Base-by-base conservation (phyloP, 805 yeast species). In the Tetrapisispora pingtungensis region DNA sequence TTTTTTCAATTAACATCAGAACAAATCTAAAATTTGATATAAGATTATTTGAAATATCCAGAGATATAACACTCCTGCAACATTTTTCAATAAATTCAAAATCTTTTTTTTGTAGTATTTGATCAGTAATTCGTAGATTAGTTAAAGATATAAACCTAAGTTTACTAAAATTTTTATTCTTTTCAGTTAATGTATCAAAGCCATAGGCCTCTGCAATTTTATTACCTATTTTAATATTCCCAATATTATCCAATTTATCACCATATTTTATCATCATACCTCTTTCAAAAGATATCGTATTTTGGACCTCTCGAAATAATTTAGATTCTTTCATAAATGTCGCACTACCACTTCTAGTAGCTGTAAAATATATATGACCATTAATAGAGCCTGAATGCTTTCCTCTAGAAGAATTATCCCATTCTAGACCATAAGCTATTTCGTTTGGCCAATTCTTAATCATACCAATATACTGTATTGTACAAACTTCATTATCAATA, bases 321-420 rank as follows among this genome's bases (percentile, higher is more conserved):
- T 48, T 55, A 1, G 47, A 7, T 14, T 46, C 52, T 33, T 51
- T 55, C 15, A 56, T 37, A 40, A 57, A 55, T 4, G 63, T 57
- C 3, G 61, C 63, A 14, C 59, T 42, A 36, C 43, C 40, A 3
- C 44, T 40, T 1, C 26, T 22, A 4, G 22, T 18, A 37, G 67
- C 54, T 7, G 50, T 30, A 58, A 89, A 89, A 58, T 85, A 85
- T 43, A 58, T 52, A 0, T 62, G 53, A 0, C 81, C 85, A 18
- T 74, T 67, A 24, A 77, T 48, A 1, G 57, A 46, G 0, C 97
- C 97, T 49, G 74, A 65, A 58, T 88, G 78, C 53, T 80, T 85
- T 1, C 97, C 97, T 31, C 87, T 67, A 0, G 47, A 44, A 0
- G 71, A 62, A 37, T 77, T 68, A 58, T 89, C 97, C 96, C 96